Conservation (phyloP, 176 grass and related monocot genomes). For the Lolium perenne region DNA sequence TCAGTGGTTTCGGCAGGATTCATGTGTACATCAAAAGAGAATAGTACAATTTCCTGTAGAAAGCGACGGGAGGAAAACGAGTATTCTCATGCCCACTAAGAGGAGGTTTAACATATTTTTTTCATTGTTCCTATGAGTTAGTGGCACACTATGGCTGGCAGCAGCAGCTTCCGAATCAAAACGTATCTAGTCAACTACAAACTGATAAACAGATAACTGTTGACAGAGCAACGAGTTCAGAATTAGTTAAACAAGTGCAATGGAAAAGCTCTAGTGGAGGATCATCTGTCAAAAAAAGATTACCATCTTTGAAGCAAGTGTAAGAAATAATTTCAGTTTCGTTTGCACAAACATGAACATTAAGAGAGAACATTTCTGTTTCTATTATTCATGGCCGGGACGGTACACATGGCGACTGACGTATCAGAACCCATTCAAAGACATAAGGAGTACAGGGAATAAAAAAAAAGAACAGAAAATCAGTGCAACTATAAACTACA, state of each 20-base stretch:
- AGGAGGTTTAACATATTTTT: neutral
- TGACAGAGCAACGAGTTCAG: neutral
- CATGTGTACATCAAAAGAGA: constrained; percentile 1
- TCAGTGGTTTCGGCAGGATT: constrained; percentile 15
- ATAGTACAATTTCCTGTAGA: neutral
- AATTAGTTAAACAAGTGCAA: neutral
- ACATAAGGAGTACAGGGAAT: constrained; percentile 12
- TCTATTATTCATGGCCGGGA: constrained; percentile 45
- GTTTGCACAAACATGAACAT: neutral
- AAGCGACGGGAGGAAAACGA: constrained; percentile 32
- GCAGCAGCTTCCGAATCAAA: constrained; percentile 36
- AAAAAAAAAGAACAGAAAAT: neutral
- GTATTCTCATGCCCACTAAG: constrained; percentile 9
- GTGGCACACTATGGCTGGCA: constrained; percentile 35
- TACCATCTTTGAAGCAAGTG: neutral
- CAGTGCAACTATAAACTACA: constrained; percentile 40
- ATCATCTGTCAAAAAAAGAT: neutral
- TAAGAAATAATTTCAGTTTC: neutral
- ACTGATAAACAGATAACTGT: constrained; percentile 31
- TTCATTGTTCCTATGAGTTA: constrained; percentile 7
- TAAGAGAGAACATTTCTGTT: constrained; percentile 23
- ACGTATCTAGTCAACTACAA: constrained; percentile 7
- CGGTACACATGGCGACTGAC: neutral
- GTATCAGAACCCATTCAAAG: constrained; percentile 15
- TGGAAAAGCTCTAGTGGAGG: neutral